Conservation (phyloP, 1,284 basidiomycete genomes). For the Pseudozyma flocculosa region DNA sequence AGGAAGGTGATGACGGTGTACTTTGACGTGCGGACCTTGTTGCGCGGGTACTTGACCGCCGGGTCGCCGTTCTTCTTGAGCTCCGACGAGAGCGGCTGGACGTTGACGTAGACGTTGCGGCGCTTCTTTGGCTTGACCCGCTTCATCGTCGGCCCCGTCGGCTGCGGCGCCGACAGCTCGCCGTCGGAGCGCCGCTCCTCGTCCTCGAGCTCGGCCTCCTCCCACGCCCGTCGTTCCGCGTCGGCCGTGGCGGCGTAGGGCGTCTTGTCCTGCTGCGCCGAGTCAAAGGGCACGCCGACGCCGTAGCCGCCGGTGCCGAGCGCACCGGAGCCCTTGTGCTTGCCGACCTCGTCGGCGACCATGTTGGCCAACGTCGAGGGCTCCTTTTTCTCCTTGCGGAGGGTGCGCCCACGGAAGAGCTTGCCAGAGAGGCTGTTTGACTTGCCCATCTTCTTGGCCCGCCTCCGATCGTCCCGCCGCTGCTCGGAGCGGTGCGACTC, state of each 20-base stretch:
- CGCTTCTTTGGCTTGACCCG: constrained; percentile 45
- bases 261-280: constrained; percentile 37
- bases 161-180: constrained; percentile 5
- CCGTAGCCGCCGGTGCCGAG: constrained; percentile 18
- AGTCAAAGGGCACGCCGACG: constrained; percentile 39
- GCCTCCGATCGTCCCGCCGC: constrained; percentile 37
- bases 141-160: constrained; percentile 27
- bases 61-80: constrained; percentile 75
- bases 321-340: constrained; percentile 24
- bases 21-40: constrained; percentile 92
- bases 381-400: constrained; percentile 12
- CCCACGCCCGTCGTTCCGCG: constrained; percentile 2
- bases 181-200: neutral
- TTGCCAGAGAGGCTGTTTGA: constrained; percentile 32
- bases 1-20: constrained; percentile 89
- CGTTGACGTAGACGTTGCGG: constrained; percentile 52
- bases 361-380: constrained; percentile 10
- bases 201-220: constrained; percentile 11
- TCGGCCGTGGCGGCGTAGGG: constrained; percentile 29
- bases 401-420: constrained; percentile 43
- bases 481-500: constrained; percentile 50
- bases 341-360: constrained; percentile 21
- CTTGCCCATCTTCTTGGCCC: constrained; percentile 19
- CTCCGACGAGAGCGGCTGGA: constrained; percentile 64
- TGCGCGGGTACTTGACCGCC: constrained; percentile 73